Conservation (phyloP, 2,329 filamentous ascomycete genomes). For the Aureobasidium lini region DNA sequence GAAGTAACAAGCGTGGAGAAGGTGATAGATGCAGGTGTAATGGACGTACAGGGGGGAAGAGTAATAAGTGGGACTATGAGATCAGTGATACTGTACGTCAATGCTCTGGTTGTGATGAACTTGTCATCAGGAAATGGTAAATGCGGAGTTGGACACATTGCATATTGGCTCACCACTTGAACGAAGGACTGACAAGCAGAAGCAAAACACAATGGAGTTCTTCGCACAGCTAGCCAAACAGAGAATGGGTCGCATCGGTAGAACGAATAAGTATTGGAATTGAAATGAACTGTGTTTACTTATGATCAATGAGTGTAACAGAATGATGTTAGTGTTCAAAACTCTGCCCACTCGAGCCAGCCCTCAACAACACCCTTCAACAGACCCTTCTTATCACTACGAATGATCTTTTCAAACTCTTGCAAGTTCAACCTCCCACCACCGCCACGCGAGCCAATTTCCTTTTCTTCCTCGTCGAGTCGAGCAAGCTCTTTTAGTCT, state of each 20-base stretch:
- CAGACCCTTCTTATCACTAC: slow-evolving; percentile 47
- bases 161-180: no score
- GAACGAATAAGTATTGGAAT: no score
- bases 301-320: neutral
- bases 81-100: neutral
- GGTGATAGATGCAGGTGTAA: no score
- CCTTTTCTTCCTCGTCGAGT: slow-evolving; percentile 58
- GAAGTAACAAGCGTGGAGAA: neutral
- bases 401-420: slow-evolving; percentile 72
- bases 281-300: neutral
- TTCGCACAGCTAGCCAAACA: no score
- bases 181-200: no score
- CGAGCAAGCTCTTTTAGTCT: slow-evolving; percentile 39
- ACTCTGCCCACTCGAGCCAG: slow-evolving; percentile 75
- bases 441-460: slow-evolving; percentile 65
- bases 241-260: no score
- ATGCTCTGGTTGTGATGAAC: neutral
- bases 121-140: neutral
- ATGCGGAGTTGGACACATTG: no score
- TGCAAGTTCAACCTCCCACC: slow-evolving; percentile 67
- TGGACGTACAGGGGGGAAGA: neutral
- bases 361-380: slow-evolving; percentile 73
- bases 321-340: slow-evolving; percentile 29
- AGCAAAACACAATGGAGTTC: no score
- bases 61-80: neutral